Evolutionary conservation across 306 rosid species (phyloP).

Genomic region (Abrus precatorius): DNA sequence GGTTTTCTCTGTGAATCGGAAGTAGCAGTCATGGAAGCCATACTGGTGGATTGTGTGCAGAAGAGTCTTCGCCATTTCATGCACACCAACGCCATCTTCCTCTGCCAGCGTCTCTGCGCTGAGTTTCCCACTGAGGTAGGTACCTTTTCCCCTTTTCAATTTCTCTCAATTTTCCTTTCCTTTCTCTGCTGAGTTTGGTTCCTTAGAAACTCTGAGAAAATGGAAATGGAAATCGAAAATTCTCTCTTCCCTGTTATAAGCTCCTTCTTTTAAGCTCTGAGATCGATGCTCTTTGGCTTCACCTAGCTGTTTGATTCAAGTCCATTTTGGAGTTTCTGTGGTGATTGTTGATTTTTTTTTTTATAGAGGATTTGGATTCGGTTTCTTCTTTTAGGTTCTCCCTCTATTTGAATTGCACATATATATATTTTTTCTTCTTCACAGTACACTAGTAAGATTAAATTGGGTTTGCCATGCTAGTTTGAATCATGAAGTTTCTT

Average conservation of each 20-base stretch:
- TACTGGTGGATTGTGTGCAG: constrained; percentile 76
- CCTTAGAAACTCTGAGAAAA: constrained; percentile 9
- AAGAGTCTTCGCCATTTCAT: constrained; percentile 86
- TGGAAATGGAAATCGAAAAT: not conserved
- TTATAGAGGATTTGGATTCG: constrained; percentile 4
- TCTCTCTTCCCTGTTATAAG: not conserved
- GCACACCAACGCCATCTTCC: constrained; percentile 85
- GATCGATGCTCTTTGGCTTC: constrained; percentile 44
- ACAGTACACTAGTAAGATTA: constrained; percentile 5
- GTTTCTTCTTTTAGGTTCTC: constrained; percentile 33
- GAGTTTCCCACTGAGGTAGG: constrained; percentile 68
- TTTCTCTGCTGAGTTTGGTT: constrained; percentile 31
- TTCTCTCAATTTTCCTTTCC: not conserved
- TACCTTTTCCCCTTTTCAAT: constrained; percentile 31
- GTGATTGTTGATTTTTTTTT: constrained; percentile 14
- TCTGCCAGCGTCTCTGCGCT: constrained; percentile 93
- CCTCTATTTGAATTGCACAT: not conserved
- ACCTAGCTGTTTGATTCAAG: constrained; percentile 25
- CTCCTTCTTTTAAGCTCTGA: constrained; percentile 37
- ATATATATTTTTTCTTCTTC: not conserved
- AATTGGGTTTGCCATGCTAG: constrained; percentile 36
- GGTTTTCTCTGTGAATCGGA: not conserved
- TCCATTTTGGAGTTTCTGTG: constrained; percentile 19
- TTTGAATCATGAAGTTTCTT: not conserved
- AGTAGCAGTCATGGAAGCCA: constrained; percentile 73